Evolutionary conservation across 805 yeast genomes (phyloP).

Genomic region (Isabelozyma pseudorhagii): DNA sequence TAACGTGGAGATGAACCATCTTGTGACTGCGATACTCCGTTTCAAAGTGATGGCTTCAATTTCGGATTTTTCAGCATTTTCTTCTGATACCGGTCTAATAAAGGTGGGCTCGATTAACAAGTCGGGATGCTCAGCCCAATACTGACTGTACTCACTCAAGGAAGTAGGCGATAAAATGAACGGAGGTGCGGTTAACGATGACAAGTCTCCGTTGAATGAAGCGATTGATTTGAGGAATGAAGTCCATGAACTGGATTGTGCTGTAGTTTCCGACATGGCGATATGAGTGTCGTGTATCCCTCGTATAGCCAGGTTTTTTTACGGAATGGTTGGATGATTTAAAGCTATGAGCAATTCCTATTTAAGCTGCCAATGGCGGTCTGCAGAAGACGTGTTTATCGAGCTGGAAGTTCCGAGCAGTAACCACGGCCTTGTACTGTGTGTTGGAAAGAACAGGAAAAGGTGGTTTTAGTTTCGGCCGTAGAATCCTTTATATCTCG

Average conservation of each 20-base stretch:
- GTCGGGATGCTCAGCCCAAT: slow-evolving; percentile 94
- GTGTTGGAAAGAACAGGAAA: no score
- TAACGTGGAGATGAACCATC: slow-evolving; percentile 88
- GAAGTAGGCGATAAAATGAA: slow-evolving; percentile 91
- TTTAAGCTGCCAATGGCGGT: no score
- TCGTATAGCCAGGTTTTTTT: neutral
- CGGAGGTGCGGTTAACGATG: slow-evolving; percentile 95
- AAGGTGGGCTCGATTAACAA: slow-evolving; percentile 70
- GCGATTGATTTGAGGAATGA: slow-evolving; percentile 88
- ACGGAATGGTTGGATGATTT: neutral
- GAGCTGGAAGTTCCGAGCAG: no score
- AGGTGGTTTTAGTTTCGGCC: neutral
- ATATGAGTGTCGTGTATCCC: neutral
- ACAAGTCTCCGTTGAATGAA: slow-evolving; percentile 88
- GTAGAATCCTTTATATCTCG: neutral
- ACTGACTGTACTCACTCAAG: slow-evolving; percentile 85
- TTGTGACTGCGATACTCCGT: slow-evolving; percentile 77
- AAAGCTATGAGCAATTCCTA: neutral
- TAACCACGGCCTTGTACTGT: no score
- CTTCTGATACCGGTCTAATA: slow-evolving; percentile 33
- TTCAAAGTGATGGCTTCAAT: slow-evolving; percentile 47
- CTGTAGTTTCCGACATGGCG: slow-evolving; percentile 15
- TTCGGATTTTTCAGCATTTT: slow-evolving; percentile 32
- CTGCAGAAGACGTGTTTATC: no score
- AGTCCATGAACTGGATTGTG: slow-evolving; percentile 67